Percentiles rank a stretch among this genome's conserved stretches.
Conservation (phyloP, 1,284 basidiomycete genomes). For the Malassezia psittaci region DNA sequence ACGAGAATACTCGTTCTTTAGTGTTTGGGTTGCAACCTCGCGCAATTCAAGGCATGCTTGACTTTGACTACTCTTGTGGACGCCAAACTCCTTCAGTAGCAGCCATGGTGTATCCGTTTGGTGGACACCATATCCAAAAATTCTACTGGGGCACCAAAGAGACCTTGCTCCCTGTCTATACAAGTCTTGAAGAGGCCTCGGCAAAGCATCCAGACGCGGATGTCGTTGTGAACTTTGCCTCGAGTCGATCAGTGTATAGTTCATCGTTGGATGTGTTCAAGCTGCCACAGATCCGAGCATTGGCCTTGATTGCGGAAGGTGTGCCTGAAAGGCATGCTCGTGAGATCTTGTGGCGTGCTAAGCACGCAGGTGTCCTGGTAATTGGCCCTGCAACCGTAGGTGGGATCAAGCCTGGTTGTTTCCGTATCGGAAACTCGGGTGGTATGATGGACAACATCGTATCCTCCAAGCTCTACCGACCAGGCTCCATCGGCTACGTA, state of each 20-base stretch:
- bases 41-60: slow-evolving; percentile 99
- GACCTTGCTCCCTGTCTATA: slow-evolving; percentile 94
- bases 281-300: slow-evolving; percentile 62
- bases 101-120: slow-evolving; percentile 99
- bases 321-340: slow-evolving; percentile 94
- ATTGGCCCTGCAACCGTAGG: slow-evolving; percentile 97
- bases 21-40: slow-evolving; percentile 97
- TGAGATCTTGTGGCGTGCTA: slow-evolving; percentile 82
- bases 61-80: slow-evolving; percentile 98
- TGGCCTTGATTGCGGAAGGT: slow-evolving; percentile 95
- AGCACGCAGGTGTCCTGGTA: slow-evolving; percentile 79
- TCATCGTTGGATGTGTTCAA: slow-evolving; percentile 83
- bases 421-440: slow-evolving; percentile 98
- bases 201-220: slow-evolving; percentile 94
- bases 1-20: slow-evolving; percentile 81
- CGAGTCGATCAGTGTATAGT: slow-evolving; percentile 83
- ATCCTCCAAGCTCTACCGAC: slow-evolving; percentile 92
- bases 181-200: slow-evolving; percentile 78
- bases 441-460: slow-evolving; percentile 99
- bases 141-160: slow-evolving; percentile 99
- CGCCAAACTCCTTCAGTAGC: slow-evolving; percentile 86
- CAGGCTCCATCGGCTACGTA: slow-evolving; percentile 94
- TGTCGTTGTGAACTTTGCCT: slow-evolving; percentile 96
- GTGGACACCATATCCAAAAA: slow-evolving; percentile 99
- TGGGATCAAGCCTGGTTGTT: slow-evolving; percentile 99